Percentiles rank a stretch among this genome's conserved stretches.
Conservation (phyloP, 2,329 filamentous ascomycete genomes). For the Arthroderma uncinatum region DNA sequence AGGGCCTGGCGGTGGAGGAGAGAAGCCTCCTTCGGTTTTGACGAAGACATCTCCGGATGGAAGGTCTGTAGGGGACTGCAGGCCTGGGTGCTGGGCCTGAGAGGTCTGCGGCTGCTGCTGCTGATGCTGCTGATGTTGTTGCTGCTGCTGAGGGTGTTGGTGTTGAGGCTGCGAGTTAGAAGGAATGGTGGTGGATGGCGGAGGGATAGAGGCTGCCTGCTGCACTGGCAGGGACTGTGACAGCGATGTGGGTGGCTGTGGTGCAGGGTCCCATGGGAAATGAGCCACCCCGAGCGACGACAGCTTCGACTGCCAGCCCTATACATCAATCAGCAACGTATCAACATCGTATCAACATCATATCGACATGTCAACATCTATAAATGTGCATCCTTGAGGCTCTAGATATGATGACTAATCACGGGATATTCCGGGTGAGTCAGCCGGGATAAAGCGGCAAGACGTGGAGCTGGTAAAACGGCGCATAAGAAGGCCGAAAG, state of each 20-base stretch:
- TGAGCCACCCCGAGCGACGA: conserved; percentile 71
- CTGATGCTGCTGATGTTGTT: conserved; percentile 18
- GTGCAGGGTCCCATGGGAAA: conserved; percentile 92
- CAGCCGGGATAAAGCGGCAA: conserved; percentile 13
- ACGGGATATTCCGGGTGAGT: conserved; percentile 8
- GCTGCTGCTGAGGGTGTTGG: conserved; percentile 26
- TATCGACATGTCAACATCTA: not conserved
- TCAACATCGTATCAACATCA: too few species aligned
- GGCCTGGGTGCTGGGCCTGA: conserved; percentile 28
- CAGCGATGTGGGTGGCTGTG: conserved; percentile 44
- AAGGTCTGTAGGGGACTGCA: conserved; percentile 22
- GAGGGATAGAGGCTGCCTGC: conserved; percentile 29
- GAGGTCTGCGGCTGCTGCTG: conserved; percentile 22
- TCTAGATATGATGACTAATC: not conserved
- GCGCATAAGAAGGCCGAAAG: conserved; percentile 23
- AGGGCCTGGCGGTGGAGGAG: conserved; percentile 22
- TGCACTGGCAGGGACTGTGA: conserved; percentile 20
- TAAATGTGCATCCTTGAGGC: not conserved
- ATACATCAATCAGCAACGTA: conserved; percentile 14
- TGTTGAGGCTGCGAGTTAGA: conserved; percentile 30
- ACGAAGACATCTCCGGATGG: conserved; percentile 31
- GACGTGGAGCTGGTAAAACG: conserved; percentile 21
- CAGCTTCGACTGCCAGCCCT: conserved; percentile 94
- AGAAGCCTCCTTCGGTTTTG: conserved; percentile 43
- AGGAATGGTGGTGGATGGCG: conserved; percentile 31